phyloP scores from a whole-genome alignment of 2,329 filamentous ascomycete species.

The Escovopsis sp. region DNA sequence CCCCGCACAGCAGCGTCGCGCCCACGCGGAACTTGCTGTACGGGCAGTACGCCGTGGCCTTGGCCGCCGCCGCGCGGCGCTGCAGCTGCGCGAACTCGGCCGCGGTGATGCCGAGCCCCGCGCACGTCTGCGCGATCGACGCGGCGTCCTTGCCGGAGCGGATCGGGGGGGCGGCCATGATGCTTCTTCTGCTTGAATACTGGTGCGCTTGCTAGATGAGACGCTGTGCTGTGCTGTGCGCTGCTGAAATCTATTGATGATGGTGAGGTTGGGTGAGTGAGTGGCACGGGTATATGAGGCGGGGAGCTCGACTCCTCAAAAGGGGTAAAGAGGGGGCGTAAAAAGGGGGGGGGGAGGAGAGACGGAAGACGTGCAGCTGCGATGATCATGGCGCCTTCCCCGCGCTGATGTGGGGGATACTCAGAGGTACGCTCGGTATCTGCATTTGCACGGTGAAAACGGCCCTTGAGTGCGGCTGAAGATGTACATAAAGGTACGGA shows the following conservation, averaged over 20 bases:
- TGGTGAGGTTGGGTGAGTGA: background rate
- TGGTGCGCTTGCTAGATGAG: background rate
- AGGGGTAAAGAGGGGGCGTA: background rate
- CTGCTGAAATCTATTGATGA: background rate
- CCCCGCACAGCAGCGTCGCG: slow-evolving; percentile 50
- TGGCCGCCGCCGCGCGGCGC: slow-evolving; percentile 51
- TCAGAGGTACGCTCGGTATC: too few species aligned
- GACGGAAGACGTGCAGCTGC: too few species aligned
- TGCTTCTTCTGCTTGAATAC: background rate
- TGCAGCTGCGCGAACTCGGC: slow-evolving; percentile 52
- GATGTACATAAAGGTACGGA: too few species aligned
- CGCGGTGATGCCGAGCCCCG: slow-evolving; percentile 34
- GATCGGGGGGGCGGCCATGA: slow-evolving; percentile 6
- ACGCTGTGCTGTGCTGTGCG: background rate
- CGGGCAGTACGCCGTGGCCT: slow-evolving; percentile 72
- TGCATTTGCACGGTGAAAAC: too few species aligned
- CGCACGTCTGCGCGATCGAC: slow-evolving; percentile 14
- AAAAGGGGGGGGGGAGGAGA: background rate
- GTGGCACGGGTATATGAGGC: background rate
- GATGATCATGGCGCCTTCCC: too few species aligned
- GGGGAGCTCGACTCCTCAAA: background rate
- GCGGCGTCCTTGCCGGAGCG: slow-evolving; percentile 15
- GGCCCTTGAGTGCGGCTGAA: too few species aligned
- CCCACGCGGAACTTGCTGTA: slow-evolving; percentile 91
- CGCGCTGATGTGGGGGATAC: too few species aligned